Evolutionary conservation across 2,329 filamentous ascomycete genomes (phyloP).

Genomic region (Alternaria triticimaculans): DNA sequence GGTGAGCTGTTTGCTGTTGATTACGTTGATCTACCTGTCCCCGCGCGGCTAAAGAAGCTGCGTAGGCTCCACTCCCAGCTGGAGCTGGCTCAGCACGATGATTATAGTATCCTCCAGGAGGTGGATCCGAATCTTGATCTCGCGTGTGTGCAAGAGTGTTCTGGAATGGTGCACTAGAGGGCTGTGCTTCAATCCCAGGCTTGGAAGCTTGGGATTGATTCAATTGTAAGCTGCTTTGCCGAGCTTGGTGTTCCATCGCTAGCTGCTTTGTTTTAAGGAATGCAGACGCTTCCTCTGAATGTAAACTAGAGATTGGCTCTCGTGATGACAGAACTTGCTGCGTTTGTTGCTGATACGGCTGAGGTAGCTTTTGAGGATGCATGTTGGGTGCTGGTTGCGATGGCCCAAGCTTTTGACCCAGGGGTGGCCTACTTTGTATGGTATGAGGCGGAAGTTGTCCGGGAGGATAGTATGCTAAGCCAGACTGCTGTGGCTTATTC

Average conservation of each 20-base stretch:
- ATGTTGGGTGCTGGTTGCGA: constrained; percentile 20
- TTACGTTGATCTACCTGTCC: constrained; percentile 19
- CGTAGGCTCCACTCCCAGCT: constrained; percentile 23
- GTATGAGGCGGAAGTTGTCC: constrained; percentile 19
- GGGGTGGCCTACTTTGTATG: constrained; percentile 25
- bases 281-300: constrained; percentile 26
- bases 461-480: constrained; percentile 22
- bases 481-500: constrained; percentile 23
- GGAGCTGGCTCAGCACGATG: constrained; percentile 19
- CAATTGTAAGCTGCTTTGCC: constrained; percentile 7
- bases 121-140: constrained; percentile 17
- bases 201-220: constrained; percentile 11
- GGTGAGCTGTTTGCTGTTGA: constrained; percentile 9
- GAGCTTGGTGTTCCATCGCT: constrained; percentile 28
- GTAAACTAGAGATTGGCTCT: constrained; percentile 7
- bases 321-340: constrained; percentile 12
- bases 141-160: constrained; percentile 9
- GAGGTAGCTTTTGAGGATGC: constrained; percentile 18
- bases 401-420: constrained; percentile 16
- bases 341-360: constrained; percentile 13
- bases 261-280: constrained; percentile 32
- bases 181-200: constrained; percentile 3
- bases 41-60: constrained; percentile 19
- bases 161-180: constrained; percentile 5
- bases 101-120: constrained; percentile 35